phyloP scores from a whole-genome alignment of 257 asterid genomes.

The Lavandula angustifolia region DNA sequence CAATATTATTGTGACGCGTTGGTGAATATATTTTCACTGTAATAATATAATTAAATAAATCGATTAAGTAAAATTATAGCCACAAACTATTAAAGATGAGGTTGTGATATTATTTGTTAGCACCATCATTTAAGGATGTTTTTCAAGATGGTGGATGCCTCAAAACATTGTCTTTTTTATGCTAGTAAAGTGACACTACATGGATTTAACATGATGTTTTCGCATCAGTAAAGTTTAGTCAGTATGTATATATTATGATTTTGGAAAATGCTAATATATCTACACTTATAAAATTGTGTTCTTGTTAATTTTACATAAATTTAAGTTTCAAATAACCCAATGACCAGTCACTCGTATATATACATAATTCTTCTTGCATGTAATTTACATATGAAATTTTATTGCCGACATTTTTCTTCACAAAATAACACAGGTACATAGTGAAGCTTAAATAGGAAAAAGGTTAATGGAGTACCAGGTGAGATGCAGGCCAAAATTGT shows the following conservation, averaged over 20 bases:
- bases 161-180: constrained; percentile 23
- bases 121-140: background rate
- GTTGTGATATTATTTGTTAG: background rate
- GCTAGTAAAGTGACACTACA: constrained; percentile 21
- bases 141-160: constrained; percentile 12
- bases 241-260: background rate
- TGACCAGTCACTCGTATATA: background rate
- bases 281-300: no score
- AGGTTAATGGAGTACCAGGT: background rate
- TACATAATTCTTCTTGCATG: no score
- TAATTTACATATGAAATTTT: background rate
- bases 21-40: no score
- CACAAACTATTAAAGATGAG: background rate
- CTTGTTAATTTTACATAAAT: no score
- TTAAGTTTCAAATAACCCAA: no score
- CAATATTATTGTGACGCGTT: no score
- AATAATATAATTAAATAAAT: no score
- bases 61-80: background rate
- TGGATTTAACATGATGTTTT: constrained; percentile 23
- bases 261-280: no score
- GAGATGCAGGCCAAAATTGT: background rate
- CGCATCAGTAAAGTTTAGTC: background rate
- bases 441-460: background rate
- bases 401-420: no score
- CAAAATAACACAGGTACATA: no score